Evolutionary conservation across 352 stramenopile genomes (phyloP).

Genomic region (Phytophthora pseudosyringae): DNA sequence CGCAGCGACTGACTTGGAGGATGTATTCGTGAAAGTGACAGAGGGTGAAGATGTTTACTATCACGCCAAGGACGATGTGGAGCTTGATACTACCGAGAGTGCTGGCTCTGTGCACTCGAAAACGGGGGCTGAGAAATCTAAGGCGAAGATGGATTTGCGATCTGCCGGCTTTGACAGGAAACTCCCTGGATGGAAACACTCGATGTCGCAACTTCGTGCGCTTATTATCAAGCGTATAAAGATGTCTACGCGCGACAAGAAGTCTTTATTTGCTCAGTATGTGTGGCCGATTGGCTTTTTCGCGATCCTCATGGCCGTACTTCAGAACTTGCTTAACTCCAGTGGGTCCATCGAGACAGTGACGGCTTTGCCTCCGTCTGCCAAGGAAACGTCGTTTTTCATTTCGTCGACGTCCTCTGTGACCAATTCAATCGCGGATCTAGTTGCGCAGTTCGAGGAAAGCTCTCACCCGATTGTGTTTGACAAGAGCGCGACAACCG

Average conservation of each 20-base stretch:
- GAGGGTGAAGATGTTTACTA: constrained; percentile 80
- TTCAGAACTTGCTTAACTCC: constrained; percentile 44
- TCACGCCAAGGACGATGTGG: constrained; percentile 60
- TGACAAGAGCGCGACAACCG: constrained; percentile 32
- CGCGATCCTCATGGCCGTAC: constrained; percentile 52
- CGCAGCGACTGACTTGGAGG: constrained; percentile 98
- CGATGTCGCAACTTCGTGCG: constrained; percentile 54
- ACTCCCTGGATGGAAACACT: constrained; percentile 32
- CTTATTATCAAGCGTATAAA: constrained; percentile 65
- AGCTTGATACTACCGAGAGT: constrained; percentile 6
- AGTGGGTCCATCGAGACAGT: constrained; percentile 51
- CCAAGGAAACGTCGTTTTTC: constrained; percentile 49
- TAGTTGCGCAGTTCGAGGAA: constrained; percentile 42
- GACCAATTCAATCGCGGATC: constrained; percentile 29
- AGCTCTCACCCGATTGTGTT: constrained; percentile 36
- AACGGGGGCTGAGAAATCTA: constrained; percentile 16
- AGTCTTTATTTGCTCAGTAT: constrained; percentile 69
- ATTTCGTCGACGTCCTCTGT: constrained; percentile 41
- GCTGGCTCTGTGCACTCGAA: constrained; percentile 5
- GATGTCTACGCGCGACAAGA: constrained; percentile 65
- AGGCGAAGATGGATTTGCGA: constrained; percentile 20
- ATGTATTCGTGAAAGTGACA: constrained; percentile 98
- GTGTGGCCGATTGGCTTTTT: constrained; percentile 75
- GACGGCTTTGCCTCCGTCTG: constrained; percentile 52
- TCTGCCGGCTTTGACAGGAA: constrained; percentile 19